phyloP scores from a whole-genome alignment of 768 basidiomycete species.

The Leccinum subtestaceum region DNA sequence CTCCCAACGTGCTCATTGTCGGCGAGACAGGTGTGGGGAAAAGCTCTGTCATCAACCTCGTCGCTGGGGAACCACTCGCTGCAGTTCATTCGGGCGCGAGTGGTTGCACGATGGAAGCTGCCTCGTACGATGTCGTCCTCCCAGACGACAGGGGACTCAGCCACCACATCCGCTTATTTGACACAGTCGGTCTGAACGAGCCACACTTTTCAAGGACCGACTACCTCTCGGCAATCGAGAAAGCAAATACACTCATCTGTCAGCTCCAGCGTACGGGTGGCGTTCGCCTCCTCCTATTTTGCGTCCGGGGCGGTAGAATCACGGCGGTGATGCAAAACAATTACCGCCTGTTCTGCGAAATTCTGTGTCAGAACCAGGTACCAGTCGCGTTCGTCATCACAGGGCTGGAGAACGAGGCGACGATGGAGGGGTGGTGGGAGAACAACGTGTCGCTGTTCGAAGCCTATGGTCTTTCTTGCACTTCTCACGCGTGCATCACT shows the following conservation, averaged over 20 bases:
- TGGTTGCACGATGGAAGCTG: conserved; percentile 37
- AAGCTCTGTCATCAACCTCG: conserved; percentile 42
- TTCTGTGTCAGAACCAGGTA: conserved; percentile 31
- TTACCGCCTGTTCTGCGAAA: conserved; percentile 30
- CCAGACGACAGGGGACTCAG: conserved; percentile 13
- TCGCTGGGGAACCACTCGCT: conserved; percentile 29
- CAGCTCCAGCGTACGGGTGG: conserved; percentile 31
- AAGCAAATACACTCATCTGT: conserved; percentile 36
- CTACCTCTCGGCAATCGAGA: conserved; percentile 30
- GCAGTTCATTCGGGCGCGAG: conserved; percentile 26
- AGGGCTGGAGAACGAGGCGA: conserved; percentile 30
- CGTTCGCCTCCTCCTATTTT: conserved; percentile 34
- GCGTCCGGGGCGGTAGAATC: conserved; percentile 33
- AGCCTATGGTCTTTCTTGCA: conserved; percentile 19
- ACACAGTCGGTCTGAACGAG: conserved; percentile 35
- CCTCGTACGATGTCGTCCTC: conserved; percentile 26
- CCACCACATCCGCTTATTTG: conserved; percentile 29
- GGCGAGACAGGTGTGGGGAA: conserved; percentile 35
- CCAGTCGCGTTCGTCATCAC: conserved; percentile 33
- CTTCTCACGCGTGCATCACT: conserved; percentile 40
- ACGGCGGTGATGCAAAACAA: conserved; percentile 31
- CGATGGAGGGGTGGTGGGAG: conserved; percentile 36
- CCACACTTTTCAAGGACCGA: conserved; percentile 16
- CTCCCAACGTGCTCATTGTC: conserved; percentile 40
- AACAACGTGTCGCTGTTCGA: conserved; percentile 33